These are phyloP conservation scores for Spinacia oleracea DNA, from an alignment of 179 eudicot species.

Conservation along the genomic window DNA sequence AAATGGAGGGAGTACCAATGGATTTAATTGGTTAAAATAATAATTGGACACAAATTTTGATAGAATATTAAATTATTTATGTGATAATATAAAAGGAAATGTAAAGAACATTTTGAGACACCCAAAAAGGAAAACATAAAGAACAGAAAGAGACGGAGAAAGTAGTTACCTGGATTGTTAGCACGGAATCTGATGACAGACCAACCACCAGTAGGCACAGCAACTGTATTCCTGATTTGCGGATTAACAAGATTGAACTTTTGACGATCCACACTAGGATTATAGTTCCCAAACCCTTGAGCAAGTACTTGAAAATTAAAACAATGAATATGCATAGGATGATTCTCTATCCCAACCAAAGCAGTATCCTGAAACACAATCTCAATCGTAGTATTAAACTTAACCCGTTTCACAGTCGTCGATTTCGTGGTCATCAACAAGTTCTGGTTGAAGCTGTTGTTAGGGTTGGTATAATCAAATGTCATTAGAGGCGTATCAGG, in stretches of 20 bases:
- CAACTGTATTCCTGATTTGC: conserved; percentile 26
- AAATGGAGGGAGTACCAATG: no score
- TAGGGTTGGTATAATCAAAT: conserved; percentile 31
- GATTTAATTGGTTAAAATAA: no score
- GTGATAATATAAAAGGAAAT: no score
- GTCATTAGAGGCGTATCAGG: conserved; percentile 20
- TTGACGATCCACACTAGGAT: conserved; percentile 16
- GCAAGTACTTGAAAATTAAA: conserved; percentile 29
- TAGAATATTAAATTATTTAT: no score
- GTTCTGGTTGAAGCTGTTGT: conserved; percentile 14
- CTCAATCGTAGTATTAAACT: conserved; percentile 32
- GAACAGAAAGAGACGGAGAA: no score
- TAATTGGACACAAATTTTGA: no score
- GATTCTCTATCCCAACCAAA: conserved; percentile 22
- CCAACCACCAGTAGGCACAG: conserved; percentile 32
- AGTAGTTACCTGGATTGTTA: conserved; percentile 29
- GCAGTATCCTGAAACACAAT: conserved; percentile 37
- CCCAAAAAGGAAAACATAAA: no score
- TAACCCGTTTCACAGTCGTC: conserved; percentile 30
- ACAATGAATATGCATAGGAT: conserved; percentile 31
- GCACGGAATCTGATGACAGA: conserved; percentile 22
- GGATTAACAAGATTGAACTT: conserved; percentile 30
- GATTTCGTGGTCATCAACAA: conserved; percentile 32
- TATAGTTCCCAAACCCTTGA: conserved; percentile 32
- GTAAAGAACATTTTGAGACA: no score